Evolutionary conservation across 2,329 filamentous ascomycete species (phyloP), one percentile per base, ranked within the genome.

Genomic region (Talaromyces amestolkiae): DNA sequence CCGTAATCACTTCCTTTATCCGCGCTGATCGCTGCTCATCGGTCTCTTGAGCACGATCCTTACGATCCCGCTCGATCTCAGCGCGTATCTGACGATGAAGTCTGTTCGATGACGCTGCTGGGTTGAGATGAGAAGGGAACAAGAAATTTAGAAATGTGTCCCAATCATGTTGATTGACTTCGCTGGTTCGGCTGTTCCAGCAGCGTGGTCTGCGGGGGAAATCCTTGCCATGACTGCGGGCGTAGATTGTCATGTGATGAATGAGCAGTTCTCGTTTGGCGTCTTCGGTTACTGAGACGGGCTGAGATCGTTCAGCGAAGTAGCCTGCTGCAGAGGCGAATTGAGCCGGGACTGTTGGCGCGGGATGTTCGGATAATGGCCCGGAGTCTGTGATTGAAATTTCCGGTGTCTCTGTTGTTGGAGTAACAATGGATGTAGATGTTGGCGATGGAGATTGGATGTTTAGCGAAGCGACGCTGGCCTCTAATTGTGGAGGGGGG

Each of bases 151-250:
- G 65, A 66, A 81, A 81, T 10, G 74, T 78, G 64, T 78, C 74
- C 79, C 79, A 81, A 68, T 81, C 79, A 68, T 78, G 74, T 69
- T 79, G 76, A 49, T 70, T 69, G 35, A 80, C 72, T 54, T 79
- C 75, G 27, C 73, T 69, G 47, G 69, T 69, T 11, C 73, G 72
- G 17, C 73, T 65, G 47, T 72, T 74, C 77, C 78, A 79, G 66
- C 78, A 79, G 2, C 79, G 78, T 1, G 78, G 77, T 47, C 77
- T 74, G 33, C 77, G 77, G n/a, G 75, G 73, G 17, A 79, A 79
- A 61, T 81, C 78, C 63, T 78, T 79, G 0, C 75, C 70, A 66
- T 79, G 77, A 63, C 76, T 80, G 49, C 76, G 74, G 9, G 76
- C 74, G 53, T 78, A 79, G 59, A 80, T 78, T 9, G 77, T 78